Evolutionary conservation across 2,329 filamentous ascomycete genomes (phyloP), one percentile per base, ranked within the genome.

Genomic region (Penicillium sp.): DNA sequence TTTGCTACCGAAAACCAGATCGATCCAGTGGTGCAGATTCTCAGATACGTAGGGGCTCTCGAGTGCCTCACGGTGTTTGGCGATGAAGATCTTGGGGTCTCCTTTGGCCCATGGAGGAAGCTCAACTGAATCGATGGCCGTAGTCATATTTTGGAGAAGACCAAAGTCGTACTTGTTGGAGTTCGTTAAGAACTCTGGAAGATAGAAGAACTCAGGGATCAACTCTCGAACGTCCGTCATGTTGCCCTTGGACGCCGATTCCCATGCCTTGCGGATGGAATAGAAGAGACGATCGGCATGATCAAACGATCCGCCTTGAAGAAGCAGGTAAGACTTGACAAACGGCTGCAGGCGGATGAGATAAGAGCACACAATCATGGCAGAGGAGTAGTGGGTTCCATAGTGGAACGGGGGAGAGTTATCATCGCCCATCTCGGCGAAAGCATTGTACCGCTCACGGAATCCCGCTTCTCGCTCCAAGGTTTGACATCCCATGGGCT

Each of bases 301-400:
- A 69, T 99, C 94, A 68, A 97, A 99, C 38, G 85, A 91, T 5
- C 93, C 93, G n/a, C 94, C 94, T 72, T 99, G 94, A 1, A 99
- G 83, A 8, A 97, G 79, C 18, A 97, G 85, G 68, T 96, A 97
- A 0, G 94, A 96, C 64, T 97, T 91, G 22, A 97, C 93, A 70
- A 97, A 99, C 0, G 94, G 94, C 47, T 96, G 93, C 14, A 99
- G 81, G 16, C 94, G 88, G 66, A 99, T 97, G 39, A 99, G 82
- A 67, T 97, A 99, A 0, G 92, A 97, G 11, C 92, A 92, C 6
- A 99, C 94, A 55, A 96, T 97, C 94, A 97, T 99, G 7, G 94
- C 94, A 2, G 94, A 97, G 1, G 94, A 97, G 72, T 99, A 99
- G 71, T 99, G 95, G 0, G 95, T 99, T 16, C 94, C 94, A 64